phyloP scores from a whole-genome alignment of 495 filamentous ascomycete species.

The Neurospora tetrasperma region DNA sequence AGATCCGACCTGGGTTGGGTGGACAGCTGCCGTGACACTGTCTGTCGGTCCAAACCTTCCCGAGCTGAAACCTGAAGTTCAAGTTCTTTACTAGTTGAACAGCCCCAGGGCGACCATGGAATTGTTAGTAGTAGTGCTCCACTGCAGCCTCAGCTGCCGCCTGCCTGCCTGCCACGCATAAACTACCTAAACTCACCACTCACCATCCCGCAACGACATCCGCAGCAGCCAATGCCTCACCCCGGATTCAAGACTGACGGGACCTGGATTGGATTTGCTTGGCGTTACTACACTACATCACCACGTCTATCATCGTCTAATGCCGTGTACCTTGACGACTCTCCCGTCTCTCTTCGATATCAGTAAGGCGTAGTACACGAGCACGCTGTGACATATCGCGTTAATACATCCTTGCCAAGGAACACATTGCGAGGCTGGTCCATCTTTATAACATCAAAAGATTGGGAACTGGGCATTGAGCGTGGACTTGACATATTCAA shows the following conservation, averaged over 20 bases:
- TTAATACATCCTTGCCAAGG: neutral
- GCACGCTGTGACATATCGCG: neutral
- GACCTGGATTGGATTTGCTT: neutral
- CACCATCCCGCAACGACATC: neutral
- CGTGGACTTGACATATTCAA: neutral
- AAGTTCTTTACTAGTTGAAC: neutral
- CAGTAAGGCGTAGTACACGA: neutral
- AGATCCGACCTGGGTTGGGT: neutral
- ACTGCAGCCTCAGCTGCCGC: neutral
- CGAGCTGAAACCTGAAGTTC: neutral
- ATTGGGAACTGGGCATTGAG: neutral
- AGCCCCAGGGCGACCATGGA: neutral
- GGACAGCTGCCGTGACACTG: neutral
- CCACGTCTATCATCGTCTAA: neutral
- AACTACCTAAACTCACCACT: neutral
- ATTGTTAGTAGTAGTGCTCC: neutral
- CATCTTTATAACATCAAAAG: neutral
- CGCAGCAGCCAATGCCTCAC: neutral
- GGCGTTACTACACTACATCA: neutral
- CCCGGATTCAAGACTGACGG: neutral
- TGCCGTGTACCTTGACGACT: neutral
- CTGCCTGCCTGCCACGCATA: neutral
- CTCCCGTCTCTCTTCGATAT: neutral
- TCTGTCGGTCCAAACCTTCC: neutral
- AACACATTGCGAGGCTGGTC: neutral